Percentiles rank a stretch among this genome's conserved stretches.
Evolutionary conservation across 306 rosid species (phyloP).

Genomic region (Glycine latifolia): DNA sequence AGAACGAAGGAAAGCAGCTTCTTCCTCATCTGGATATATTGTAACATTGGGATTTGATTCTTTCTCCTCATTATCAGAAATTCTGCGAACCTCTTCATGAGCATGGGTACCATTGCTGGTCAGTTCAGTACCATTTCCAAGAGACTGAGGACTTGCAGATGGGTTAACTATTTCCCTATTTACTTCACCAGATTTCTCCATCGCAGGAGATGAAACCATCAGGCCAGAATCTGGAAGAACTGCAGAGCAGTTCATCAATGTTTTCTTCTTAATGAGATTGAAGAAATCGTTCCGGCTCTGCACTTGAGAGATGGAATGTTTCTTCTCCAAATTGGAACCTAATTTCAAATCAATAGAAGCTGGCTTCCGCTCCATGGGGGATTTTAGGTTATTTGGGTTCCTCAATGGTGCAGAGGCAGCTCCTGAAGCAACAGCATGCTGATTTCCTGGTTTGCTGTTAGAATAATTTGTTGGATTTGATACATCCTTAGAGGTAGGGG

Average conservation of each 20-base stretch:
- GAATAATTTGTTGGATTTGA: constrained; percentile 69
- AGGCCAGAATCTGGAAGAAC: constrained; percentile 63
- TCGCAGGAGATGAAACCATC: constrained; percentile 59
- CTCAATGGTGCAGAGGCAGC: constrained; percentile 66
- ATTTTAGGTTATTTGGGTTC: constrained; percentile 68
- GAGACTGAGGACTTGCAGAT: constrained; percentile 59
- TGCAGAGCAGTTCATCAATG: constrained; percentile 61
- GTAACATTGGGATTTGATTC: constrained; percentile 55
- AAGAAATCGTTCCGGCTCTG: constrained; percentile 97
- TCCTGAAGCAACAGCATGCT: constrained; percentile 65
- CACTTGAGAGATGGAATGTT: constrained; percentile 77
- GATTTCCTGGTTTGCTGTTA: constrained; percentile 63
- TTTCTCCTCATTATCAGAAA: constrained; percentile 58
- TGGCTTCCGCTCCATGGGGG: constrained; percentile 68
- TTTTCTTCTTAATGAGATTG: constrained; percentile 83
- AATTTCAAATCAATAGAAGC: constrained; percentile 74
- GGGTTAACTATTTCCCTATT: constrained; percentile 54
- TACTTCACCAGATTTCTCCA: constrained; percentile 71
- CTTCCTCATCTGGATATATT: constrained; percentile 84
- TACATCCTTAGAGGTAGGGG: constrained; percentile 75
- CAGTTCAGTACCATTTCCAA: constrained; percentile 65
- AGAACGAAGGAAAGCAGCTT: constrained; percentile 93
- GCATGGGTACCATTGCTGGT: constrained; percentile 62
- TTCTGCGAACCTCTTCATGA: constrained; percentile 55
- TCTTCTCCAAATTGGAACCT: constrained; percentile 80